These are phyloP conservation scores for Jamesozyma rosinii DNA, from an alignment of 805 yeast genomes.

Conservation along the genomic window DNA sequence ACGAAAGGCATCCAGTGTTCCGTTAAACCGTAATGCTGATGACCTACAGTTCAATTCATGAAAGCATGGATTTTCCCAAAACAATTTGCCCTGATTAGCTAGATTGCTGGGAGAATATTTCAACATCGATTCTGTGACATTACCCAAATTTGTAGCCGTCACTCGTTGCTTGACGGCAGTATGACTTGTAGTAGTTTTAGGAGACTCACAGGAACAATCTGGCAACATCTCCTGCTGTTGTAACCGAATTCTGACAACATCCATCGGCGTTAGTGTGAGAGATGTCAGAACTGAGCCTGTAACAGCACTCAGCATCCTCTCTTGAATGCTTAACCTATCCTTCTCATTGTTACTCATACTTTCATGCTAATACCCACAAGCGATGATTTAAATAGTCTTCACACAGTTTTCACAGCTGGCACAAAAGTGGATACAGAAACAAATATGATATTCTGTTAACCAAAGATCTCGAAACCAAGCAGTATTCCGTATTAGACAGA, in stretches of 20 bases:
- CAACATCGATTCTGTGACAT: constrained; percentile 2
- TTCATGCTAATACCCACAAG: constrained; percentile 2
- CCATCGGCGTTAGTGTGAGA: constrained; percentile 66
- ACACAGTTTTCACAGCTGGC: no score
- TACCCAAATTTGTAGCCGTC: background rate
- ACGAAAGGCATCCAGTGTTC: constrained; percentile 66
- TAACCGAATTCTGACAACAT: constrained; percentile 64
- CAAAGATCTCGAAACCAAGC: no score
- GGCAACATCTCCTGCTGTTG: constrained; percentile 66
- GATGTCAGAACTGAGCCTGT: constrained; percentile 68
- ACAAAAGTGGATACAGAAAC: no score
- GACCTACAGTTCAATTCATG: constrained; percentile 26
- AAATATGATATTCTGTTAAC: no score
- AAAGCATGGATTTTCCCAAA: constrained; percentile 31
- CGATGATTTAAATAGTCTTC: no score
- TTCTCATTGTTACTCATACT: constrained; percentile 7
- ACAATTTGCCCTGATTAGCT: constrained; percentile 3
- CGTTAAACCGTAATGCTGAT: constrained; percentile 35
- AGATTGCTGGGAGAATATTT: background rate
- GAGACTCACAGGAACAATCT: constrained; percentile 31
- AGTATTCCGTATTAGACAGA: no score
- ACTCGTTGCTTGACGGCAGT: background rate
- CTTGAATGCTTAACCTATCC: constrained; percentile 29
- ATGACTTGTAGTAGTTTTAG: constrained; percentile 19
- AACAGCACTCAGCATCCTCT: constrained; percentile 72